Evolutionary conservation across 2,329 filamentous ascomycete genomes (phyloP).

Genomic region (Colletotrichum karsti): DNA sequence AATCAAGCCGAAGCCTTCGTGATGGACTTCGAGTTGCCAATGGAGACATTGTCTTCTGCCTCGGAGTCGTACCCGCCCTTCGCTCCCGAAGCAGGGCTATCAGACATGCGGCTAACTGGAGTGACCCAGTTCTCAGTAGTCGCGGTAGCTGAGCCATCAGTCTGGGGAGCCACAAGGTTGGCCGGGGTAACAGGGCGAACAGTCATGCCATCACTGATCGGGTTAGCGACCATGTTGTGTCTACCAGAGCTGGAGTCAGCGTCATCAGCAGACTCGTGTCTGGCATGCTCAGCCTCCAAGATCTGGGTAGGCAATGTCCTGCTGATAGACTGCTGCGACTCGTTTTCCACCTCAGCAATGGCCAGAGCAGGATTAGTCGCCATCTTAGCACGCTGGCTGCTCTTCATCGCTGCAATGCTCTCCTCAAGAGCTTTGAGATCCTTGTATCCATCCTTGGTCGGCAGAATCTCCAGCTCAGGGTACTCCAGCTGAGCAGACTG

Average conservation of each 20-base stretch:
- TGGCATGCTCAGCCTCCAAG: constrained; percentile 3
- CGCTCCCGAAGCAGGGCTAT: background rate
- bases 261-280: background rate
- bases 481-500: constrained; percentile 36
- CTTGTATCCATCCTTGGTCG: constrained; percentile 38
- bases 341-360: constrained; percentile 12
- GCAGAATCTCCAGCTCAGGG: constrained; percentile 44
- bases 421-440: constrained; percentile 41
- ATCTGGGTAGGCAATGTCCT: background rate
- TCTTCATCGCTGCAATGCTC: constrained; percentile 41
- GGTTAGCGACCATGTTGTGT: background rate
- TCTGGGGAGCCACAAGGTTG: background rate
- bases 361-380: background rate
- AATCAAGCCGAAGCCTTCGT: background rate
- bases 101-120: constrained; percentile 23
- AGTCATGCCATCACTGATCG: background rate
- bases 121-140: constrained; percentile 24
- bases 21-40: background rate
- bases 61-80: background rate
- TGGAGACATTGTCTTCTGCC: background rate
- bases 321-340: background rate
- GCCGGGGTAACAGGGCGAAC: constrained; percentile 24
- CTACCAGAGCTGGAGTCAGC: background rate
- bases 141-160: constrained; percentile 11
- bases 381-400: constrained; percentile 10